These are phyloP conservation scores for Imleria badia DNA, from an alignment of 768 basidiomycete genomes.

Conservation along the genomic window DNA sequence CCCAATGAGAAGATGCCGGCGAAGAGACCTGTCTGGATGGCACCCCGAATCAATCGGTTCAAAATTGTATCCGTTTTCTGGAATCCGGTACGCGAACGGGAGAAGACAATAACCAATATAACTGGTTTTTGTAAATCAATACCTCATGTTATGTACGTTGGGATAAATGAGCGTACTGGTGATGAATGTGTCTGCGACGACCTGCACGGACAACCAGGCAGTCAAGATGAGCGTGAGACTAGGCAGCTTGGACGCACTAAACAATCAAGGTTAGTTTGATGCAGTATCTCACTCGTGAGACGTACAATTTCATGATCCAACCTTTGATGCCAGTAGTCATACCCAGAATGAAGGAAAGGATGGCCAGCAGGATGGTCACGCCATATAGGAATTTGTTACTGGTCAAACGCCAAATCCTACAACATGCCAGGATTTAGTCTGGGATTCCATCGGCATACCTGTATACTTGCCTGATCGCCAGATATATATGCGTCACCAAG, in stretches of 20 bases:
- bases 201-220: constrained; percentile 48
- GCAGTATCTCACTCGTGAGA: not conserved
- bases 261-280: not conserved
- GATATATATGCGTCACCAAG: constrained; percentile 49
- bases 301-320: constrained; percentile 43
- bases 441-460: too few species aligned
- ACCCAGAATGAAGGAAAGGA: constrained; percentile 44
- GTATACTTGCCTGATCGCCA: constrained; percentile 41
- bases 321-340: constrained; percentile 43
- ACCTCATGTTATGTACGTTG: too few species aligned
- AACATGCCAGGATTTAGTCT: not conserved
- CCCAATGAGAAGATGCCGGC: not conserved
- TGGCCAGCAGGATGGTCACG: constrained; percentile 37
- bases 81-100: not conserved
- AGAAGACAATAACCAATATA: not conserved
- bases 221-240: constrained; percentile 42
- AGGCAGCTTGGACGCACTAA: constrained; percentile 42
- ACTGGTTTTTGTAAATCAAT: too few species aligned
- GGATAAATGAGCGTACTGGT: not conserved
- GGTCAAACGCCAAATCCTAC: constrained; percentile 20
- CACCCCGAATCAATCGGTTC: not conserved
- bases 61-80: not conserved
- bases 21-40: not conserved
- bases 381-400: constrained; percentile 25
- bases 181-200: constrained; percentile 39